Evolutionary conservation across 1,284 basidiomycete species (phyloP).

Genomic region (Boletus sp.): DNA sequence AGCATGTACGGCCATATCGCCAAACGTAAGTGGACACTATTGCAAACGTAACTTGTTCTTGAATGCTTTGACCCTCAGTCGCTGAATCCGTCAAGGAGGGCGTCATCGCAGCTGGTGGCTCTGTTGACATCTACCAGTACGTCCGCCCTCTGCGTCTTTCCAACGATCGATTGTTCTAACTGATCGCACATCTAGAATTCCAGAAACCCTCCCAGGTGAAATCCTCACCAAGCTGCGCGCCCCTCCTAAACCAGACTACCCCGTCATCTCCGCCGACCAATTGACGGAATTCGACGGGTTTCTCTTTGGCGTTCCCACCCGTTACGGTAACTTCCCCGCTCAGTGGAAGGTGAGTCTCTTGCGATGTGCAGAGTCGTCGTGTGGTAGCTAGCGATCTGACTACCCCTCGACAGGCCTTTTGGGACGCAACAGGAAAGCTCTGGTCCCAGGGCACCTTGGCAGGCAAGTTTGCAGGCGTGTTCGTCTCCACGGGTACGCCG

Average conservation of each 20-base stretch:
- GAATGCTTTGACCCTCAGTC: slow-evolving; percentile 28
- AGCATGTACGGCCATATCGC: slow-evolving; percentile 47
- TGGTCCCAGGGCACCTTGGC: slow-evolving; percentile 48
- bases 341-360: slow-evolving; percentile 33
- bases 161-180: background rate
- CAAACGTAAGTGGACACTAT: slow-evolving; percentile 26
- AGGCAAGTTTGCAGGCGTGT: slow-evolving; percentile 51
- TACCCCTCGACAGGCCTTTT: slow-evolving; percentile 34
- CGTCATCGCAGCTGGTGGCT: slow-evolving; percentile 44
- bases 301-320: slow-evolving; percentile 47
- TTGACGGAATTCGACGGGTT: slow-evolving; percentile 39
- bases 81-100: slow-evolving; percentile 50
- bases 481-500: slow-evolving; percentile 39
- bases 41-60: background rate
- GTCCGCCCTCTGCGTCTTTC: slow-evolving; percentile 2
- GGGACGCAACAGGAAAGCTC: slow-evolving; percentile 48
- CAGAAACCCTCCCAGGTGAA: slow-evolving; percentile 53
- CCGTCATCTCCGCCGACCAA: slow-evolving; percentile 42
- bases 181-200: slow-evolving; percentile 32
- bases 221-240: slow-evolving; percentile 55
- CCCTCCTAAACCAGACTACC: slow-evolving; percentile 40
- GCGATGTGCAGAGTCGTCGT: background rate
- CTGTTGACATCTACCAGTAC: slow-evolving; percentile 42
- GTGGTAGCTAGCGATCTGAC: background rate
- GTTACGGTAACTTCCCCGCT: slow-evolving; percentile 35